Percentiles rank a stretch among this genome's conserved stretches.
Evolutionary conservation across 768 basidiomycete genomes (phyloP).

Genomic region (Boletus edulis): DNA sequence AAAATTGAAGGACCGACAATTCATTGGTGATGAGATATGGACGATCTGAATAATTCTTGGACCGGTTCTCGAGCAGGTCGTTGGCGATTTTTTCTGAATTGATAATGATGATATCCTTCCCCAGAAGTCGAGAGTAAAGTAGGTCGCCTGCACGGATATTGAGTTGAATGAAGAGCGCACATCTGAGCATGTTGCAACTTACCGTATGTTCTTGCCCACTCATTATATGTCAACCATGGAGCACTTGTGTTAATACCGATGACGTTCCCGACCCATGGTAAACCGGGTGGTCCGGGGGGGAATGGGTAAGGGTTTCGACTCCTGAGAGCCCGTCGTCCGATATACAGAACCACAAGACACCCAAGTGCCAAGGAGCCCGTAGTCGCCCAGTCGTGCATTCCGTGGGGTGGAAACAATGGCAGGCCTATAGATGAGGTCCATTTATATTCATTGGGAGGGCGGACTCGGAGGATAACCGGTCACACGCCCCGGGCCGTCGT

Average conservation of each 20-base stretch:
- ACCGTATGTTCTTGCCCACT: background rate
- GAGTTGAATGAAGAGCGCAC: background rate
- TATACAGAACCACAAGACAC: background rate
- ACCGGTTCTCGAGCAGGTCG: background rate
- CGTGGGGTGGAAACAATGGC: background rate
- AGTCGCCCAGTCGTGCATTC: background rate
- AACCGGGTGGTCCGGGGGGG: background rate
- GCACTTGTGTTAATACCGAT: background rate
- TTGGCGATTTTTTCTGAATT: background rate
- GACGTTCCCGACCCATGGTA: background rate
- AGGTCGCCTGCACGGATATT: background rate
- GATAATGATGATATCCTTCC: background rate
- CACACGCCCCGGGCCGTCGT: too few species aligned
- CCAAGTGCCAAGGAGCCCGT: background rate
- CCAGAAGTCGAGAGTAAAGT: background rate
- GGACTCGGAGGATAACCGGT: too few species aligned
- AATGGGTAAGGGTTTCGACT: background rate
- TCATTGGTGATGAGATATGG: background rate
- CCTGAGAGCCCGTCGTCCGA: background rate
- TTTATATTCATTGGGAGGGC: background rate
- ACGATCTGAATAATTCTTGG: background rate
- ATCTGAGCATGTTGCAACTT: background rate
- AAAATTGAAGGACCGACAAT: background rate
- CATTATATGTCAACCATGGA: background rate
- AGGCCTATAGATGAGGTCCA: background rate